These are phyloP conservation scores for Hanseniaspora sp. DNA, from an alignment of 1,139 yeast genomes.

Conservation along the genomic window DNA sequence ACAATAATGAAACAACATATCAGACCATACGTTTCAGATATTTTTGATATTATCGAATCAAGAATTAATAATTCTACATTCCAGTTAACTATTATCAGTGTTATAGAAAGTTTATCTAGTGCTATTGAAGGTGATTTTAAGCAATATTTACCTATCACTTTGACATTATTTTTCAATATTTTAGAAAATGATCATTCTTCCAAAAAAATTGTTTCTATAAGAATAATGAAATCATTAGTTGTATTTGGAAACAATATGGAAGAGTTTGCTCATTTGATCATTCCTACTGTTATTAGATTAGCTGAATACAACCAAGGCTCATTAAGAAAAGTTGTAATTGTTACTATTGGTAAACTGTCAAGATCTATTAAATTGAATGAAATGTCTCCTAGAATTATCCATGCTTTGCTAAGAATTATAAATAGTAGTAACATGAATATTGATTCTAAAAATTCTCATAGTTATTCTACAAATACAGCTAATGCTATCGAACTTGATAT, in stretches of 20 bases:
- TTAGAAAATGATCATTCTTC: constrained; percentile 66
- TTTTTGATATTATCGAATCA: constrained; percentile 67
- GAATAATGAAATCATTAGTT: constrained; percentile 77
- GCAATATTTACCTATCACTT: constrained; percentile 62
- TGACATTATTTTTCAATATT: constrained; percentile 65
- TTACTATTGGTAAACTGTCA: constrained; percentile 73
- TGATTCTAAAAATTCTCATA: not conserved
- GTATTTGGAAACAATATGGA: constrained; percentile 81
- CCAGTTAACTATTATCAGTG: constrained; percentile 67
- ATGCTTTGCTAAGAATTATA: constrained; percentile 69
- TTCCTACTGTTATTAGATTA: constrained; percentile 72
- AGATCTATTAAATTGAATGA: constrained; percentile 65
- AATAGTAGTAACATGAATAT: constrained; percentile 28
- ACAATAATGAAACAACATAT: constrained; percentile 82
- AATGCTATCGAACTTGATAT: constrained; percentile 45
- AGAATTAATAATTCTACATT: constrained; percentile 57
- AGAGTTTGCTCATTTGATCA: constrained; percentile 72
- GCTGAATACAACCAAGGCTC: constrained; percentile 56
- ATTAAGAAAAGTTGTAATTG: constrained; percentile 65
- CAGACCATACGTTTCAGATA: constrained; percentile 64
- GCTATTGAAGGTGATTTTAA: constrained; percentile 91
- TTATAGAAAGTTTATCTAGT: constrained; percentile 73
- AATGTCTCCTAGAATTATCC: constrained; percentile 83
- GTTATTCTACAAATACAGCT: not conserved
- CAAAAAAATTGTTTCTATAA: constrained; percentile 54